phyloP scores from a whole-genome alignment of 164 flowering plant species.

The Chimonanthus praecox region DNA sequence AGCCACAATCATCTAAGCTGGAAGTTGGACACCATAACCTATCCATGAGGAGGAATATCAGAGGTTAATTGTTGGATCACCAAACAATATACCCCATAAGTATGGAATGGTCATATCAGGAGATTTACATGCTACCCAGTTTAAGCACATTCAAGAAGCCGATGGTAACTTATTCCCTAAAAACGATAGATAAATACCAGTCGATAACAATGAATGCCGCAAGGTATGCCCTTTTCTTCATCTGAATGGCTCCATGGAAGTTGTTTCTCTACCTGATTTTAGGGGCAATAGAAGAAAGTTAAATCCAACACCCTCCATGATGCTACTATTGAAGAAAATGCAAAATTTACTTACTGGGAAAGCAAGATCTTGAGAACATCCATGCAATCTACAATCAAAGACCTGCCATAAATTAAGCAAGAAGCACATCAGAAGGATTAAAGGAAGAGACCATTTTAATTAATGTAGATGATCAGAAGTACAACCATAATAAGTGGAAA shows the following conservation, averaged over 20 bases:
- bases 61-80: background rate
- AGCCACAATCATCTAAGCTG: too few species aligned
- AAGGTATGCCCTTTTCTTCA: conserved; percentile 51
- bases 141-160: background rate
- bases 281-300: conserved; percentile 1
- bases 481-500: background rate
- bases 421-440: conserved; percentile 4
- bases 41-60: background rate
- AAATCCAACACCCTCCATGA: conserved; percentile 4
- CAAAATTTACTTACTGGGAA: conserved; percentile 64
- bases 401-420: conserved; percentile 45
- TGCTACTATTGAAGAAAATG: background rate
- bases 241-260: conserved; percentile 50
- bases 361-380: conserved; percentile 96
- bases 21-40: background rate
- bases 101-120: background rate
- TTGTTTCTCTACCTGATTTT: conserved; percentile 73
- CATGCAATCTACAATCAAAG: conserved; percentile 97
- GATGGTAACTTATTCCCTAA: background rate
- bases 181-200: conserved; percentile 37
- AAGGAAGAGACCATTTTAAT: conserved; percentile 1
- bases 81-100: background rate
- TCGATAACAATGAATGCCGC: conserved; percentile 72
- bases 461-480: background rate
- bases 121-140: background rate